A percentile compares a stretch with the other conserved stretches of the same genome.
Conservation (phyloP, 352 stramenopile genomes). For the Hyaloperonospora brassicae region DNA sequence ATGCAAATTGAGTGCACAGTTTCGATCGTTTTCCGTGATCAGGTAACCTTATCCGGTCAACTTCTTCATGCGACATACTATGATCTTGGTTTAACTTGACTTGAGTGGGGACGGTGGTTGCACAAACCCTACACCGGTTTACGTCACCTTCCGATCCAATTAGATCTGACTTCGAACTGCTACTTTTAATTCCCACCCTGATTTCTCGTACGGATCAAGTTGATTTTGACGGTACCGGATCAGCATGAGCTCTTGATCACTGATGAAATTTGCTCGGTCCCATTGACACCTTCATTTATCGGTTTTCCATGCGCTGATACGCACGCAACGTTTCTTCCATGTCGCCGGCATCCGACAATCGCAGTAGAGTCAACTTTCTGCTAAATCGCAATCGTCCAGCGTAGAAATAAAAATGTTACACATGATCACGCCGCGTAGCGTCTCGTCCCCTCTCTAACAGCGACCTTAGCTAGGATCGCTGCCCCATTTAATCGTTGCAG, state of each 20-base stretch:
- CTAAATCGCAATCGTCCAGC: neutral
- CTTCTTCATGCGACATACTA: no score
- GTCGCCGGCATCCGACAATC: neutral
- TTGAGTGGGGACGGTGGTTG: no score
- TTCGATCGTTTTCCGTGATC: no score
- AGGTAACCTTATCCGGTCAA: no score
- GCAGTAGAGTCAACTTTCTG: neutral
- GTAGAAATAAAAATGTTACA: no score
- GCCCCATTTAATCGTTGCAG: no score
- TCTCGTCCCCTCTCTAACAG: no score
- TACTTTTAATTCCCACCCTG: neutral
- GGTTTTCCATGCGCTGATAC: neutral
- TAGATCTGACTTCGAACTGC: neutral
- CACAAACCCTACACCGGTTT: constrained; percentile 26
- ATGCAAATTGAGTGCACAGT: no score
- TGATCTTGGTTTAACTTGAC: no score
- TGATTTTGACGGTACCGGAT: neutral
- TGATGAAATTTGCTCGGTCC: neutral
- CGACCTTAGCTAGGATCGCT: no score
- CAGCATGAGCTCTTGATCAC: neutral
- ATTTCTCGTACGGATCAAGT: neutral
- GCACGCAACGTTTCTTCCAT: neutral
- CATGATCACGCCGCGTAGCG: no score
- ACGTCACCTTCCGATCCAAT: neutral
- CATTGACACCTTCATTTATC: neutral